Base-by-base conservation (phyloP, 345 rosid genomes). In the Corchorus capsularis region DNA sequence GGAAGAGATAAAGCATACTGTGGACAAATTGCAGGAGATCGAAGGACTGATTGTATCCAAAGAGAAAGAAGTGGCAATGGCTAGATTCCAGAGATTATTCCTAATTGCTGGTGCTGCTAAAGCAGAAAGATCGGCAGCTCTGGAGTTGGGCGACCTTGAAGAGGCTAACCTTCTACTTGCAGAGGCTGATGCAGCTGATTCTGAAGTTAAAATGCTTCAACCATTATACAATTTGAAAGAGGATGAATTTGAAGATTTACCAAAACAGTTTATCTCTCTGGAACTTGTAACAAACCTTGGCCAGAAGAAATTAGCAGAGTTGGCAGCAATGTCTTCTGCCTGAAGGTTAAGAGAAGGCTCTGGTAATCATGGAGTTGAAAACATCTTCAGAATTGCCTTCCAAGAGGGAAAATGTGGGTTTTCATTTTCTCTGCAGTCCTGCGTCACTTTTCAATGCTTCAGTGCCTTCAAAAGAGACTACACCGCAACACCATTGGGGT, bases 121-220 rank as follows among this genome's bases (percentile, higher is more conserved):
- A 76, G 96, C 96, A 0, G 96, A 92, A 82, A 91, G 96, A 71
- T 86, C 83, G 61, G 93, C 97, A 79, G 93, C 93, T 83, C 63
- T 89, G 71, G 96, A 92, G 82, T 80, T 89, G 74, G 89, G 87
- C 12, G 90, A 94, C 77, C 75, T 76, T 6, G 93, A 92, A 82
- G 98, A 92, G 85, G 96, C 98, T 49, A 83, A 82, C 74, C 91
- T 91, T 80, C 84, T 92, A 61, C 87, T 86, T 73, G 85, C 83
- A 32, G 98, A 94, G 79, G 92, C 94, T 71, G 86, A 92, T 72
- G 94, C 90, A 66, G 94, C 97, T 20, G 86, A 81, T 75, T 84
- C 86, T 9, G 97, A 94, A 78, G 97, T 94, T 47, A 81, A 85
- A 72, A 88, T 85, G 75, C 93, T 89, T 64, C 82, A 85, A 78